phyloP scores from a whole-genome alignment of 352 stramenopile genomes.

The Phytophthora kernoviae region DNA sequence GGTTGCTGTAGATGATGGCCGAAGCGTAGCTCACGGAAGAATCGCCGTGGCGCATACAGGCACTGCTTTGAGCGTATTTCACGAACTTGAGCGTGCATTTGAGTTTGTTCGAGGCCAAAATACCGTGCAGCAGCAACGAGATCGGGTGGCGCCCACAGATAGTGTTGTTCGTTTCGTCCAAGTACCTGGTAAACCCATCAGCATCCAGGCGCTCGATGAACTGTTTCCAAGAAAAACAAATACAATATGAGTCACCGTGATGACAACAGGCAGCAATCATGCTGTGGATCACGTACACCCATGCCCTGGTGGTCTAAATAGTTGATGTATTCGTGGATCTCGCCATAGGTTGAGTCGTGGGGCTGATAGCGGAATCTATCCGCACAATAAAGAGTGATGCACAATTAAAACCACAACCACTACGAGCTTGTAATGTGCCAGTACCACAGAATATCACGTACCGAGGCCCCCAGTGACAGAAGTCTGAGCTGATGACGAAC shows the following conservation, averaged over 20 bases:
- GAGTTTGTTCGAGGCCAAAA: conserved; percentile 53
- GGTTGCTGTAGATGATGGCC: conserved; percentile 83
- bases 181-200: conserved; percentile 93
- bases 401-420: not conserved
- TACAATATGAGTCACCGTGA: conserved; percentile 3
- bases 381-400: not conserved
- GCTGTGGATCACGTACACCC: conserved; percentile 35
- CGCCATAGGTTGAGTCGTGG: conserved; percentile 80
- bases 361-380: conserved; percentile 91
- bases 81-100: conserved; percentile 91
- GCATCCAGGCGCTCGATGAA: conserved; percentile 93
- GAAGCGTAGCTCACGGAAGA: conserved; percentile 96
- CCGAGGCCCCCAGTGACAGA: conserved; percentile 96
- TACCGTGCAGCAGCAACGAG: conserved; percentile 71
- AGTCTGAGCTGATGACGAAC: conserved; percentile 97
- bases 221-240: conserved; percentile 21
- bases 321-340: conserved; percentile 96
- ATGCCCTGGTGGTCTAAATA: conserved; percentile 94
- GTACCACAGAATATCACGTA: conserved; percentile 18
- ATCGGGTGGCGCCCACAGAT: conserved; percentile 98
- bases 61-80: conserved; percentile 92
- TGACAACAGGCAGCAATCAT: not conserved
- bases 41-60: conserved; percentile 86
- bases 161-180: conserved; percentile 95
- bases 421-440: not conserved